Percentiles rank a stretch among this genome's conserved stretches.
Evolutionary conservation across 805 yeast species (phyloP).

Genomic region (Candida chilensis): DNA sequence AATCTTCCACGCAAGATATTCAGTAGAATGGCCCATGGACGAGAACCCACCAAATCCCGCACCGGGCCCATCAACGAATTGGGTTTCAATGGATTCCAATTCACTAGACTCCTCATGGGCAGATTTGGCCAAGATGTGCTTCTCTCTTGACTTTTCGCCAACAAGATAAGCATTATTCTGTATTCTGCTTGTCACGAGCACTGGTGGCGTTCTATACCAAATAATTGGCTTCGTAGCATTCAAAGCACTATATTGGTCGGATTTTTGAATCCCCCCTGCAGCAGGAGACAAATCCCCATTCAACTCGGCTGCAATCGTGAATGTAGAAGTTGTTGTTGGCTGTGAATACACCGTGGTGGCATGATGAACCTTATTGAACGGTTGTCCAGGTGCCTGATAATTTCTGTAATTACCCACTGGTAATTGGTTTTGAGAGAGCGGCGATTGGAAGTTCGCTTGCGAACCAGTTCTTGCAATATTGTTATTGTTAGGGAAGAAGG

Average conservation of each 20-base stretch:
- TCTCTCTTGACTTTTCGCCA: no score
- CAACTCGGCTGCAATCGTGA: neutral
- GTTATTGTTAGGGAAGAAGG: neutral
- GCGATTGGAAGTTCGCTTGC: neutral
- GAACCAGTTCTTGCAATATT: neutral
- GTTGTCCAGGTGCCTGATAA: neutral
- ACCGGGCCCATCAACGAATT: constrained; percentile 8
- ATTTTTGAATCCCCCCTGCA: constrained; percentile 7
- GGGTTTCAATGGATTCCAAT: no score
- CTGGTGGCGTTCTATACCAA: constrained; percentile 68
- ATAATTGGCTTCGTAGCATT: constrained; percentile 26
- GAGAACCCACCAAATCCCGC: constrained; percentile 14
- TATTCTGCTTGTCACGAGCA: constrained; percentile 30
- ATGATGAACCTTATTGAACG: constrained; percentile 1
- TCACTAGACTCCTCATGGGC: no score
- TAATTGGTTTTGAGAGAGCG: no score
- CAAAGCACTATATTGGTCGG: constrained; percentile 19
- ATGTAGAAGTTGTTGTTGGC: neutral
- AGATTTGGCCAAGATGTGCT: no score
- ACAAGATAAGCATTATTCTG: no score
- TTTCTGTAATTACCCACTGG: neutral
- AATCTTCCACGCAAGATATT: constrained; percentile 47
- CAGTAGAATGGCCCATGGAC: constrained; percentile 64
- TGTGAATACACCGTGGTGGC: constrained; percentile 1
- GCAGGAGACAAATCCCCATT: neutral